Evolutionary conservation across 169 alveolate genomes (phyloP).

Genomic region (Babesia gibsoni): DNA sequence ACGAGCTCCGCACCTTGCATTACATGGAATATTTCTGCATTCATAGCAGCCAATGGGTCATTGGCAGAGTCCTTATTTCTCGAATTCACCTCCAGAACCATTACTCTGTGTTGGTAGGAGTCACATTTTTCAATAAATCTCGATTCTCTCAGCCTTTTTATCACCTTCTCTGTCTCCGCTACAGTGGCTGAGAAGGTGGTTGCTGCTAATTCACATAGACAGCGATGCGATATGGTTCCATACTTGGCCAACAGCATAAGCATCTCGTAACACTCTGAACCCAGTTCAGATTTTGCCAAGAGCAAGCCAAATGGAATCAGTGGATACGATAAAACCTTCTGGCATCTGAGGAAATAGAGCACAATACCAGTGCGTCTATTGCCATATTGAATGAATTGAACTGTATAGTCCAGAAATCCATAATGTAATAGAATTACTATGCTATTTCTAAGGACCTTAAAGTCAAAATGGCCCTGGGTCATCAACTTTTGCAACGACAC

Average conservation of each 20-base stretch:
- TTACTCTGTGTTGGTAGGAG: slow-evolving; percentile 29
- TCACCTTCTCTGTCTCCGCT: neutral
- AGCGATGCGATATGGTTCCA: slow-evolving; percentile 46
- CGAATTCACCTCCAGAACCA: neutral
- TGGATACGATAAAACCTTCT: slow-evolving; percentile 27
- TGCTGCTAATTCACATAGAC: slow-evolving; percentile 8
- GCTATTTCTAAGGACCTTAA: slow-evolving; percentile 44
- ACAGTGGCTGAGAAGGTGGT: neutral
- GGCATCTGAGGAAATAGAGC: slow-evolving; percentile 33
- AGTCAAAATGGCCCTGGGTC: slow-evolving; percentile 24
- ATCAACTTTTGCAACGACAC: slow-evolving; percentile 34
- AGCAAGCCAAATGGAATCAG: slow-evolving; percentile 41
- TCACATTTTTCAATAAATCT: slow-evolving; percentile 23
- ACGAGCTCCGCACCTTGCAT: slow-evolving; percentile 41
- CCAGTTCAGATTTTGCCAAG: slow-evolving; percentile 30
- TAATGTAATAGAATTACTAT: slow-evolving; percentile 40
- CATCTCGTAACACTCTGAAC: slow-evolving; percentile 12
- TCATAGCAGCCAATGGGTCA: slow-evolving; percentile 25
- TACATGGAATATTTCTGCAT: slow-evolving; percentile 23
- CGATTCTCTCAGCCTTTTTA: slow-evolving; percentile 10
- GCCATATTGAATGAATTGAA: slow-evolving; percentile 18
- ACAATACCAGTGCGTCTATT: slow-evolving; percentile 3
- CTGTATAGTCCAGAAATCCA: slow-evolving; percentile 43
- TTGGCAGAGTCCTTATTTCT: neutral
- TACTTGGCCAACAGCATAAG: slow-evolving; percentile 17